Base-by-base conservation (phyloP, 257 asterid species). In the Dorcoceras hygrometricum region DNA sequence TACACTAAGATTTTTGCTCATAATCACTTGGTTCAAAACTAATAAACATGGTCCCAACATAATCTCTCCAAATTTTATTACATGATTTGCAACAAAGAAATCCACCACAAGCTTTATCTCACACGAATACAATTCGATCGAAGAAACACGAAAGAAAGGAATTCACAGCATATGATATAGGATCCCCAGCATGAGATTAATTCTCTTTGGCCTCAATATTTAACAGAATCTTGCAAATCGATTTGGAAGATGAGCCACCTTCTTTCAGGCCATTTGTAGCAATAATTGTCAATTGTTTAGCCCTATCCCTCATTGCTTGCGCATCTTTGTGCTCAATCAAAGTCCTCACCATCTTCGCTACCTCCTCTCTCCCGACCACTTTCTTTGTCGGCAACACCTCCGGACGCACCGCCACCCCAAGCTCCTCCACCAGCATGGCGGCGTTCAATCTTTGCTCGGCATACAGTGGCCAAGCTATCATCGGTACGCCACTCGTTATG, bases 381-480 rank as follows among this genome's bases (percentile, higher is more conserved):
- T 20, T 48, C 66, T 76, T 73, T 16, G 83, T 55, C 1, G 85
- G 87, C 62, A 77, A 69, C 24, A 63, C 79, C 34, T 32, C 58
- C 0, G 88, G 82, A 73, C 88, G 72, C 22, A 82, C 68, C 0
- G 95, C 94, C 25, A 87, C 79, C 0, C 84, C 88, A 0, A 73
- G 56, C 69, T 86, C 87, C 84, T 86, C 92, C 64, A 65, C 23
- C 22, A 90, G 32, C 12, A 82, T 43, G 32, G 90, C 63, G 7
- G 96, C 91, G 23, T 87, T 90, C 58, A 72, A 12, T 71, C 59
- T 78, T 27, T 87, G 96, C 80, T 90, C 95, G 0, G 90, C 83
- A 1, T 87, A 85, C 0, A 87, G 80, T 0, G 96, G 96, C 95
- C 96, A 89, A 1, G 79, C 88, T 4, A 90, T 79, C 76, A 88